Percentiles rank a stretch among this genome's conserved stretches.
phyloP scores from a whole-genome alignment of 176 grass and related monocot genomes.

The Raddia distichophylla region DNA sequence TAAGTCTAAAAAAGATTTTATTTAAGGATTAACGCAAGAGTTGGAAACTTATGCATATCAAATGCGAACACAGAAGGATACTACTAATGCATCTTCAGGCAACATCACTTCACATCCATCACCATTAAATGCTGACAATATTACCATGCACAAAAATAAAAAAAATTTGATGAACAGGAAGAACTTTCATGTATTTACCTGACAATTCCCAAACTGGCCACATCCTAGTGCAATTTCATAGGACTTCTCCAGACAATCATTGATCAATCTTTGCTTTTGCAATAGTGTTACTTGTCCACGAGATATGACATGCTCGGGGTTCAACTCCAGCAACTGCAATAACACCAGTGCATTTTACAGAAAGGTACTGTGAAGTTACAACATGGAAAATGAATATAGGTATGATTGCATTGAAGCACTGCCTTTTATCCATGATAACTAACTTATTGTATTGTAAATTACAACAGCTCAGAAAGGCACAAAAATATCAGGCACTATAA shows the following conservation, averaged over 20 bases:
- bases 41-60: background rate
- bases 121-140: background rate
- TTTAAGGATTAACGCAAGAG: background rate
- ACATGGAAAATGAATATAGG: background rate
- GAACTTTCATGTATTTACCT: constrained; percentile 56
- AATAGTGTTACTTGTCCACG: constrained; percentile 63
- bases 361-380: background rate
- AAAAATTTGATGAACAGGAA: constrained; percentile 22
- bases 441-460: background rate
- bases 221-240: constrained; percentile 75
- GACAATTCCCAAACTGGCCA: constrained; percentile 72
- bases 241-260: constrained; percentile 66
- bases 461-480: background rate
- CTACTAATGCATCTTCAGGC: background rate
- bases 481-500: constrained; percentile 10
- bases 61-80: background rate
- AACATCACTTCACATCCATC: background rate
- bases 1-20: background rate
- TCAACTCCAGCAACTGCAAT: constrained; percentile 75
- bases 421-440: background rate
- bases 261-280: constrained; percentile 71
- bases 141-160: background rate
- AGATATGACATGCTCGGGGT: constrained; percentile 68
- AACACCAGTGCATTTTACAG: constrained; percentile 7
- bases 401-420: background rate